These are phyloP conservation scores for Pycnococcus provasolii DNA, from an alignment of 139 green algal species.

Conservation along the genomic window DNA sequence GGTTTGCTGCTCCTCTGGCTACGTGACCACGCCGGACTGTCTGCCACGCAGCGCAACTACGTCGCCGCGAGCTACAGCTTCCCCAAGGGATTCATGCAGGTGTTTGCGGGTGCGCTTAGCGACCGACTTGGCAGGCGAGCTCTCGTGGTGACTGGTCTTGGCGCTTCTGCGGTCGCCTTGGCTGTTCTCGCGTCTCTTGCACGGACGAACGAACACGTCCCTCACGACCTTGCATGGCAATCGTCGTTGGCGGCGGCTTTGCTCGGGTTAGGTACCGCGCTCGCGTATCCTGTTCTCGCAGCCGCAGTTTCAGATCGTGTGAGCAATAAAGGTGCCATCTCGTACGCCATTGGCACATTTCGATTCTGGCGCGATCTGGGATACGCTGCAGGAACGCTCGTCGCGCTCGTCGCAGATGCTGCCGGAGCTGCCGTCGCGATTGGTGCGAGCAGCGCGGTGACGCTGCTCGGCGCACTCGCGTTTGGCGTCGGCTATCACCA, in stretches of 20 bases:
- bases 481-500: too few relatives aligned
- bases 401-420: constrained; percentile 9
- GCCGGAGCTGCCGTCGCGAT: too few relatives aligned
- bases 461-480: too few relatives aligned
- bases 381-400: constrained; percentile 4
- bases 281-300: constrained; percentile 5
- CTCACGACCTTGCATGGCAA: too few relatives aligned
- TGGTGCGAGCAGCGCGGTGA: too few relatives aligned
- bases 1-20: constrained; percentile 5
- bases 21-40: constrained; percentile 1
- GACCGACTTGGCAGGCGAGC: background rate
- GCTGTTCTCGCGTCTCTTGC: background rate
- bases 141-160: constrained; percentile 1
- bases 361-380: constrained; percentile 21
- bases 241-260: background rate
- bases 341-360: constrained; percentile 1
- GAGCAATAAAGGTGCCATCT: background rate
- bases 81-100: constrained; percentile 11
- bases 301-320: constrained; percentile 8
- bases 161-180: constrained; percentile 2
- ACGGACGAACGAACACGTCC: too few relatives aligned
- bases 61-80: constrained; percentile 18
- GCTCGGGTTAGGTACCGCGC: constrained; percentile 6
- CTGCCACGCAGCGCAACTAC: constrained; percentile 1
- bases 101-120: background rate